Evolutionary conservation across 345 rosid species (phyloP).

Genomic region (Rhizophora mangle): DNA sequence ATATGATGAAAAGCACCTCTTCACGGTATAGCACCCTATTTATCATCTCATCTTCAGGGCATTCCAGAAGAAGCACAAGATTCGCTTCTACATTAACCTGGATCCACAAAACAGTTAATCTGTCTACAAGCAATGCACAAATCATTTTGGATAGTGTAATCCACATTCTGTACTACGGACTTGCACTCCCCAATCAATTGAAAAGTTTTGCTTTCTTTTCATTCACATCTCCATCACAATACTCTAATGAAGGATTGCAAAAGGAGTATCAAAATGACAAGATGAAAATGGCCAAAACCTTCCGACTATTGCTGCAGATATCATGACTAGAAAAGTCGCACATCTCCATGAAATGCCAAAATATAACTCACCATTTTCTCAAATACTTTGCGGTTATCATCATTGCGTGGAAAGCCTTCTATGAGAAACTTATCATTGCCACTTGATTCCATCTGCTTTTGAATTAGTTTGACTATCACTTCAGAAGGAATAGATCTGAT

Average conservation of each 20-base stretch:
- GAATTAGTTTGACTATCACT: background rate
- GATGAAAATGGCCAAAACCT: too few species aligned
- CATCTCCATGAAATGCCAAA: too few species aligned
- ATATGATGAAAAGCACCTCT: background rate
- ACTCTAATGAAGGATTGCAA: too few species aligned
- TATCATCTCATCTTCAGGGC: background rate
- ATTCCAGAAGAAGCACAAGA: background rate
- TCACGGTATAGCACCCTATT: background rate
- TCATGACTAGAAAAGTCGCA: too few species aligned
- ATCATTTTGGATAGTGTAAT: too few species aligned
- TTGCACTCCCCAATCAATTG: too few species aligned
- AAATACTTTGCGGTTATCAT: background rate
- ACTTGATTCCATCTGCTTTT: constrained; percentile 1
- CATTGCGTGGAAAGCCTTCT: background rate
- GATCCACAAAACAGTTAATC: background rate
- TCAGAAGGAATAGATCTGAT: background rate
- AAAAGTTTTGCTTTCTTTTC: too few species aligned
- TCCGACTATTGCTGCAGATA: too few species aligned
- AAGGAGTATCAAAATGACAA: too few species aligned
- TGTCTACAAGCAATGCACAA: too few species aligned
- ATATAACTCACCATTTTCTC: background rate
- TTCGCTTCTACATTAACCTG: background rate
- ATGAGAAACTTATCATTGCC: constrained; percentile 2
- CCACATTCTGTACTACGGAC: too few species aligned
- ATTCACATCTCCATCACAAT: too few species aligned